Percentiles rank a stretch among this genome's conserved stretches.
Conservation (phyloP, 306 rosid species). For the Inga oerstediana region DNA sequence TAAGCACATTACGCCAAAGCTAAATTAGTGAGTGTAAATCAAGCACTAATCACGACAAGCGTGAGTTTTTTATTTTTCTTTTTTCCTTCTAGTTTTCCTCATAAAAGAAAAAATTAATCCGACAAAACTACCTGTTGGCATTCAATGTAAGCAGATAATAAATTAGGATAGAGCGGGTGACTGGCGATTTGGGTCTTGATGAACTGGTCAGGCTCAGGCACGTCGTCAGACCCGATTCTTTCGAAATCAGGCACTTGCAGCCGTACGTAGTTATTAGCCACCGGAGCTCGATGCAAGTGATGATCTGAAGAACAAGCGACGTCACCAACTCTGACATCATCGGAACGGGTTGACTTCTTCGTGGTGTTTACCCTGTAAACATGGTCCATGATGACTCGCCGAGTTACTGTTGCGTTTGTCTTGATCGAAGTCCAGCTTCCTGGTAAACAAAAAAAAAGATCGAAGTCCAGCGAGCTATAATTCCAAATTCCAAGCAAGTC, state of each 20-base stretch:
- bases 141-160: slow-evolving; percentile 67
- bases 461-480: not conserved
- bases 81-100: not conserved
- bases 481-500: not conserved
- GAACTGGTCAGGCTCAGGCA: slow-evolving; percentile 38
- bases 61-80: not conserved
- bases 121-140: slow-evolving; percentile 64
- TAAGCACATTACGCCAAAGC: not conserved
- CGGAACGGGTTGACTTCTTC: slow-evolving; percentile 13
- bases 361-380: slow-evolving; percentile 29
- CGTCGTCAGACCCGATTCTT: slow-evolving; percentile 29
- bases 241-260: slow-evolving; percentile 31
- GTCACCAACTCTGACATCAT: slow-evolving; percentile 24
- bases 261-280: slow-evolving; percentile 30
- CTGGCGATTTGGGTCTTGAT: slow-evolving; percentile 69
- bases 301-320: slow-evolving; percentile 8
- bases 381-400: slow-evolving; percentile 33
- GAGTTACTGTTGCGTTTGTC: not conserved
- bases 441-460: no score
- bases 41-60: not conserved
- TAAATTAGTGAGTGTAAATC: not conserved
- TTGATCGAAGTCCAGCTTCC: not conserved
- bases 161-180: slow-evolving; percentile 76
- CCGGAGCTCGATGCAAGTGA: slow-evolving; percentile 38
- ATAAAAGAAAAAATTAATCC: not conserved